These are phyloP conservation scores for Begonia fuchsioides DNA, from an alignment of 306 rosid species.

Conservation along the genomic window DNA sequence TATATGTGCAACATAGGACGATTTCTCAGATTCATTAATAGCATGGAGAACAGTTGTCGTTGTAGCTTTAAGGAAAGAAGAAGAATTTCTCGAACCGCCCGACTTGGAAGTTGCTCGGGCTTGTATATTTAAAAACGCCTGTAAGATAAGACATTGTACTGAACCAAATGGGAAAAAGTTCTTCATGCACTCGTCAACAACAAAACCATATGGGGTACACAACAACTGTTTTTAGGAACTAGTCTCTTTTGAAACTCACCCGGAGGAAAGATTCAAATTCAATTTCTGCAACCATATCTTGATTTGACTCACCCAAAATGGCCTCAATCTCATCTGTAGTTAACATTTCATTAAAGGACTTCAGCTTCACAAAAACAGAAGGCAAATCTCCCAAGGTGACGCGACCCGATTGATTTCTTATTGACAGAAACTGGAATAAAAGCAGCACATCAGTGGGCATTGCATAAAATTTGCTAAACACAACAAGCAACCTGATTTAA, in stretches of 20 bases:
- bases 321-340: slow-evolving; percentile 59
- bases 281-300: slow-evolving; percentile 44
- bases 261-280: slow-evolving; percentile 81
- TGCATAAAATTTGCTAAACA: slow-evolving; percentile 4
- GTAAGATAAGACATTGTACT: slow-evolving; percentile 16
- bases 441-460: slow-evolving; percentile 14
- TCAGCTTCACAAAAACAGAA: slow-evolving; percentile 41
- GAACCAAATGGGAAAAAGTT: no score
- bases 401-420: slow-evolving; percentile 53
- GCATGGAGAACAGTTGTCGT: slow-evolving; percentile 81
- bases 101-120: slow-evolving; percentile 33
- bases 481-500: background rate
- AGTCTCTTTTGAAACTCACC: slow-evolving; percentile 26
- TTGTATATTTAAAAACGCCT: slow-evolving; percentile 73
- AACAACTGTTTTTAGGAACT: no score
- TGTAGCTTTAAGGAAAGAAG: slow-evolving; percentile 87
- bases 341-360: slow-evolving; percentile 39
- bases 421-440: slow-evolving; percentile 48
- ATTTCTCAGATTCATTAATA: slow-evolving; percentile 83
- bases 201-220: no score
- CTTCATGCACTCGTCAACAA: no score
- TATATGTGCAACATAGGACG: slow-evolving; percentile 90
- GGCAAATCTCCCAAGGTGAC: slow-evolving; percentile 57
- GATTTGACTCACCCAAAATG: slow-evolving; percentile 31
- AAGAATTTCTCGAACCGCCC: slow-evolving; percentile 49